Percentiles rank a stretch among this genome's conserved stretches.
These are phyloP conservation scores for Candida anutae DNA, from an alignment of 1,139 yeast species.

Conservation along the genomic window DNA sequence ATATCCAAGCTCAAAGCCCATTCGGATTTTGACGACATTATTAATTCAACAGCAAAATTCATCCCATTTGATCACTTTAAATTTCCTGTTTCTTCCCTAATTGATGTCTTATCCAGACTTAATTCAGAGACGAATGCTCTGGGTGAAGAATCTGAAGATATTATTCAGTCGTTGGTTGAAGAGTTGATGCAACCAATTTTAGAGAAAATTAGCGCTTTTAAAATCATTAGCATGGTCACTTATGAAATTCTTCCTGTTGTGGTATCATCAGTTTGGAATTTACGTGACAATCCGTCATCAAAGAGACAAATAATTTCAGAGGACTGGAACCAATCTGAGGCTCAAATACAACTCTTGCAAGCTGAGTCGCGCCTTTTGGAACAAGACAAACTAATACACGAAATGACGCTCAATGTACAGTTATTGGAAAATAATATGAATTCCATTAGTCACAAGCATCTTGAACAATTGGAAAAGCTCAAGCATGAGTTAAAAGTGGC, in stretches of 20 bases:
- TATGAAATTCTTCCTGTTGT: no score
- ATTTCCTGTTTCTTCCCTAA: neutral
- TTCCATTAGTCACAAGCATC: conserved; percentile 23
- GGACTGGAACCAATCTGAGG: no score
- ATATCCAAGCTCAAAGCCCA: neutral
- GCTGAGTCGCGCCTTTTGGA: no score
- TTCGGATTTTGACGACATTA: neutral
- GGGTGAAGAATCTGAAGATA: no score
- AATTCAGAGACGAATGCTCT: neutral
- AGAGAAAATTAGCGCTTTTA: no score
- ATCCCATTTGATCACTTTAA: neutral
- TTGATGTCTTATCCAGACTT: neutral
- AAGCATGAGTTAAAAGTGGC: conserved; percentile 7
- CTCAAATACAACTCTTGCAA: no score
- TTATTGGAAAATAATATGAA: conserved; percentile 35
- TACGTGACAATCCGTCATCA: no score
- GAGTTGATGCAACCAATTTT: no score
- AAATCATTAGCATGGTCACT: no score
- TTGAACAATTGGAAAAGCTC: conserved; percentile 17
- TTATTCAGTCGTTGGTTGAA: no score
- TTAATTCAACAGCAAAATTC: neutral
- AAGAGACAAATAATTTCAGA: no score
- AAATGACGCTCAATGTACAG: conserved; percentile 32
- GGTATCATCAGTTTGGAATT: no score
- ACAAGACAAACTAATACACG: conserved; percentile 29